Percentiles rank a stretch among this genome's conserved stretches.
Conservation (phyloP, 129 eudicot species). For the Deinandra increscens region DNA sequence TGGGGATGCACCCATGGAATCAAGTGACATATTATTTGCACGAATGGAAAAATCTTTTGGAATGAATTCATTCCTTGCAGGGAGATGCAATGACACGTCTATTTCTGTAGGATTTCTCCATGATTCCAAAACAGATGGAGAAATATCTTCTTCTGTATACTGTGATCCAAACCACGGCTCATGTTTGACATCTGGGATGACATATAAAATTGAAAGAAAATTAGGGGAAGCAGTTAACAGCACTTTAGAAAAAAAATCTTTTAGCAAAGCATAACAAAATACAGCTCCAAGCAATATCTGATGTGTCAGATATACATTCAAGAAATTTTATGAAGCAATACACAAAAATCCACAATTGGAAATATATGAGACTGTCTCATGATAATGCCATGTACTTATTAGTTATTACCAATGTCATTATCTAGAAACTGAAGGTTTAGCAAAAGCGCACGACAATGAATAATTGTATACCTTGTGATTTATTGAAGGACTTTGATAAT, state of each 20-base stretch:
- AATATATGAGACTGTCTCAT: constrained; percentile 1
- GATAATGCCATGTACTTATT: neutral
- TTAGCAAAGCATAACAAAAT: neutral
- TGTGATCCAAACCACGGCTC: constrained; percentile 97
- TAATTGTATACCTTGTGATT: constrained; percentile 48
- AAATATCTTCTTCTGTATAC: constrained; percentile 68
- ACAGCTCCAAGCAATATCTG: neutral
- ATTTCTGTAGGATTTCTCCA: constrained; percentile 85
- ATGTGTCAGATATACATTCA: neutral
- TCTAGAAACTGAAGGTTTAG: constrained; percentile 2
- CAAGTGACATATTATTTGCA: constrained; percentile 41
- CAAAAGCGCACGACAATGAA: neutral
- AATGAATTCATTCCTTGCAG: constrained; percentile 80
- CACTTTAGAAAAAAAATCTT: neutral
- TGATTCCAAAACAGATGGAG: constrained; percentile 51
- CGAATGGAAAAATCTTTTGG: constrained; percentile 80
- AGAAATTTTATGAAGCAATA: neutral
- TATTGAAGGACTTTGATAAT: constrained; percentile 55
- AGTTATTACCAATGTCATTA: neutral
- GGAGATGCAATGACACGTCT: constrained; percentile 69
- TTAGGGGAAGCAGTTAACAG: constrained; percentile 1
- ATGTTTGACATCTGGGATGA: constrained; percentile 47
- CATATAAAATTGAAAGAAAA: neutral
- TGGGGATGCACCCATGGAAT: constrained; percentile 28
- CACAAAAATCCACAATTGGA: neutral